Evolutionary conservation across 371 early-diverging fungal species (phyloP).

Genomic region (Zancudomyces culisetae): DNA sequence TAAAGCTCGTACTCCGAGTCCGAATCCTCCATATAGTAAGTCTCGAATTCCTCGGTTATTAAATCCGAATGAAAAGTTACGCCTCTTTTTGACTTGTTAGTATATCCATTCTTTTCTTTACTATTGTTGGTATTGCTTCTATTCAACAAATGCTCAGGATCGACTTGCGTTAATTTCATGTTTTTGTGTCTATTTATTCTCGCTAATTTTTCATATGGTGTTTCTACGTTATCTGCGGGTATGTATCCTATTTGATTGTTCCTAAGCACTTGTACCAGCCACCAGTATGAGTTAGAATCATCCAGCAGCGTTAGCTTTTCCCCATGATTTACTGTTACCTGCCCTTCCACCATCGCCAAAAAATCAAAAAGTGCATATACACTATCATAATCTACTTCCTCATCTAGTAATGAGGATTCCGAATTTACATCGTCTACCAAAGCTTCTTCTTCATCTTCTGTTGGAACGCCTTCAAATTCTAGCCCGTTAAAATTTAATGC

Average conservation of each 20-base stretch:
- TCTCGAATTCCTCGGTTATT: constrained; percentile 16
- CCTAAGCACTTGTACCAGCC: constrained; percentile 78
- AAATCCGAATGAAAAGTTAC: constrained; percentile 14
- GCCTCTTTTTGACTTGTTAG: constrained; percentile 1
- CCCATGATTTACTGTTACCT: constrained; percentile 72
- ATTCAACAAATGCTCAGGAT: constrained; percentile 15
- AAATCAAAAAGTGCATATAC: constrained; percentile 91
- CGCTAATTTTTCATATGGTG: constrained; percentile 73
- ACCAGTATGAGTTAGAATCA: constrained; percentile 93
- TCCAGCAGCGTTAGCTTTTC: constrained; percentile 76
- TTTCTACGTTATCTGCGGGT: constrained; percentile 92
- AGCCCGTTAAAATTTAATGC: constrained; percentile 21
- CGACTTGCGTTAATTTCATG: constrained; percentile 35
- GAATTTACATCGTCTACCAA: constrained; percentile 38
- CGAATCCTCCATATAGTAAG: constrained; percentile 16
- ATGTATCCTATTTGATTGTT: constrained; percentile 83
- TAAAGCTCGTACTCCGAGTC: constrained; percentile 23
- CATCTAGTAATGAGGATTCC: constrained; percentile 41
- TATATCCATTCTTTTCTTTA: constrained; percentile 2
- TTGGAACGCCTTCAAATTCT: constrained; percentile 23
- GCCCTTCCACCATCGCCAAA: constrained; percentile 83
- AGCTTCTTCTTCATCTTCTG: constrained; percentile 27
- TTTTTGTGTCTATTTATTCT: constrained; percentile 75
- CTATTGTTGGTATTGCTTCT: constrained; percentile 5
- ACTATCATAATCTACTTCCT: constrained; percentile 49